phyloP scores from a whole-genome alignment of 2,329 filamentous ascomycete genomes.

The Microsporum canis region DNA sequence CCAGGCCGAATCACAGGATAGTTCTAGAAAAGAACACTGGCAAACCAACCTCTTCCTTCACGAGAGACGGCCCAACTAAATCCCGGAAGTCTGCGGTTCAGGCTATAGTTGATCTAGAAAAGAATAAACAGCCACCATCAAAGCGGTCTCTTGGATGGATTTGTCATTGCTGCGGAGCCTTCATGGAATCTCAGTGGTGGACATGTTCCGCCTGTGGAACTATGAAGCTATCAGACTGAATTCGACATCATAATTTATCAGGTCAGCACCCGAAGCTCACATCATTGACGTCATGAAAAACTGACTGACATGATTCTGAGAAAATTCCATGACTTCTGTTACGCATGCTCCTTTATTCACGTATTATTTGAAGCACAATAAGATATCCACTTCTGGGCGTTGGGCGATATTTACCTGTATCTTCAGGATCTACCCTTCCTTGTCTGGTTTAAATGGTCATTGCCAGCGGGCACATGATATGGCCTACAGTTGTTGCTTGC shows the following conservation, averaged over 20 bases:
- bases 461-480: no score
- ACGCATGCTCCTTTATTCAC: no score
- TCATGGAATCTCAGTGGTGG: slow-evolving; percentile 56
- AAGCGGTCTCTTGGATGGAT: slow-evolving; percentile 47
- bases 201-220: slow-evolving; percentile 49
- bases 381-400: no score
- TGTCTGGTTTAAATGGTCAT: no score
- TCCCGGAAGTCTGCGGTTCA: slow-evolving; percentile 27
- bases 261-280: no score
- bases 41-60: neutral
- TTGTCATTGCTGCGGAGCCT: slow-evolving; percentile 47
- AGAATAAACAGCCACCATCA: slow-evolving; percentile 34
- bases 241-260: neutral
- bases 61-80: slow-evolving; percentile 5
- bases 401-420: no score
- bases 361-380: no score
- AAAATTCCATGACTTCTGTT: no score
- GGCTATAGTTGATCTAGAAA: slow-evolving; percentile 28
- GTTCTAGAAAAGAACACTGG: slow-evolving; percentile 3
- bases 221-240: slow-evolving; percentile 38
- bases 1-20: slow-evolving; percentile 2
- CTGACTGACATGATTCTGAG: no score
- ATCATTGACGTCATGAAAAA: no score
- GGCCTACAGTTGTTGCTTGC: no score
- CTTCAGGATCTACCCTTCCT: no score